Percentiles rank a stretch among this genome's conserved stretches.
These are phyloP conservation scores for Euphorbia lathyris DNA, from an alignment of 345 rosid genomes.

Conservation along the genomic window DNA sequence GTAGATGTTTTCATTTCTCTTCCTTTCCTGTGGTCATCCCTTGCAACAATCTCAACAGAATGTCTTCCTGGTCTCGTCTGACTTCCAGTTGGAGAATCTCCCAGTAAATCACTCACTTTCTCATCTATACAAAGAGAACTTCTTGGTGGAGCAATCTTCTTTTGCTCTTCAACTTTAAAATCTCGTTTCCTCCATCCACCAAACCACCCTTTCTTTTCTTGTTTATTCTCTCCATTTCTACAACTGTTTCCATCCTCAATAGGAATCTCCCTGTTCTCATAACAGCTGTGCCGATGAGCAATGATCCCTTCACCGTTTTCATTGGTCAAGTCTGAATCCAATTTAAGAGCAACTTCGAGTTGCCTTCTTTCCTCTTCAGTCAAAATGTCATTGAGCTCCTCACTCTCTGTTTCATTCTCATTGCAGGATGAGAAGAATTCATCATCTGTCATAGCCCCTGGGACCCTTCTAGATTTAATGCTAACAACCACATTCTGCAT, in stretches of 20 bases:
- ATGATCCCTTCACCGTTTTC: slow-evolving; percentile 53
- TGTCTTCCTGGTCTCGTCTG: slow-evolving; percentile 80
- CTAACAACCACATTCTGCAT: slow-evolving; percentile 97
- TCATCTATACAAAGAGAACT: slow-evolving; percentile 82
- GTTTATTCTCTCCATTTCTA: slow-evolving; percentile 52
- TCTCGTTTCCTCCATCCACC: slow-evolving; percentile 91
- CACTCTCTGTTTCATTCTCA: slow-evolving; percentile 69
- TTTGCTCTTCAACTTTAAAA: slow-evolving; percentile 54
- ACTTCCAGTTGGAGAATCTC: slow-evolving; percentile 57
- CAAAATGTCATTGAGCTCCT: slow-evolving; percentile 68
- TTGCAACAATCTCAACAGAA: slow-evolving; percentile 63
- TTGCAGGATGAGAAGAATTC: slow-evolving; percentile 75
- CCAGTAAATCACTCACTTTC: slow-evolving; percentile 74
- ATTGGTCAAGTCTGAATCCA: slow-evolving; percentile 54
- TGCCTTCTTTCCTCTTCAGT: slow-evolving; percentile 91
- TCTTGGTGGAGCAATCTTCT: slow-evolving; percentile 65
- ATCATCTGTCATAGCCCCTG: slow-evolving; percentile 93
- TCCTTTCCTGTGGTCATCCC: slow-evolving; percentile 59
- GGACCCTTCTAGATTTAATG: slow-evolving; percentile 85
- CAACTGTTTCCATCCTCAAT: slow-evolving; percentile 48
- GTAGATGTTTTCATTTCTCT: slow-evolving; percentile 51
- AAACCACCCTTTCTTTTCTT: slow-evolving; percentile 95
- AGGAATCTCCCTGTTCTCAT: slow-evolving; percentile 78
- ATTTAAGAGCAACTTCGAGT: slow-evolving; percentile 77
- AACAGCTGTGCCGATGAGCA: slow-evolving; percentile 64